Evolutionary conservation across 2,329 filamentous ascomycete genomes (phyloP), one percentile per base, ranked within the genome.

Genomic region (Diplodia corticola): DNA sequence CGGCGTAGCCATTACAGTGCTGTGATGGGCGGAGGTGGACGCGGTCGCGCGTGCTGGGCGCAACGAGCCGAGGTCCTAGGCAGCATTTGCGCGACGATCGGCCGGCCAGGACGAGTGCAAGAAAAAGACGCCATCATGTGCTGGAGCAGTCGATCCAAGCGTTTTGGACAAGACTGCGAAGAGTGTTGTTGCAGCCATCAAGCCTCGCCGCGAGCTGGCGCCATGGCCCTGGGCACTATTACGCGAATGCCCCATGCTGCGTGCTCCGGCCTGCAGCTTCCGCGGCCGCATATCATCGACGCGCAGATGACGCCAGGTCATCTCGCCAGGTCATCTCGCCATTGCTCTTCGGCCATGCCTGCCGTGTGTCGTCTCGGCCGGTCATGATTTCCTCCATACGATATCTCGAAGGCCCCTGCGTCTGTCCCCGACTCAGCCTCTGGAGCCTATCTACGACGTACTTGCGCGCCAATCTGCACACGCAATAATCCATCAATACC

Each of bases 111-210:
- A 24, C 37, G 20, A 22, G 20, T 10, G 1, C 30, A 22, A n/a
- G 24, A 35, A 5, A 22, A 24, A 26, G 35, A 17, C 26, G 13
- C 33, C 40, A 12, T 13, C 13, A 7, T 17, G 12, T 26, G 54
- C 17, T n/a, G 33, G 22, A 37, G 54, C 54, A 15, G 57, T 61
- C 57, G 26, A 61, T 26, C 35, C 40, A 61, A 61, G 57, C 57
- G 57, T 61, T 61, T 60, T 49, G 57, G 15, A 20, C 57, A 61
- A 61, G 57, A 49, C 37, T 12, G 40, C 57, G 22, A 61, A 35
- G 40, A 35, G 28, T 37, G 35, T 33, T 33, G 40, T 44, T 15
- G 57, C 57, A 5, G 57, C 57, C 28, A n/a, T 35, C 57, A 61
- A 61, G 57, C 57, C 46, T 60, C 57, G 57, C 57, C 54, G 37